Evolutionary conservation across 495 filamentous ascomycete genomes (phyloP).

Genomic region (Neurospora sp.): DNA sequence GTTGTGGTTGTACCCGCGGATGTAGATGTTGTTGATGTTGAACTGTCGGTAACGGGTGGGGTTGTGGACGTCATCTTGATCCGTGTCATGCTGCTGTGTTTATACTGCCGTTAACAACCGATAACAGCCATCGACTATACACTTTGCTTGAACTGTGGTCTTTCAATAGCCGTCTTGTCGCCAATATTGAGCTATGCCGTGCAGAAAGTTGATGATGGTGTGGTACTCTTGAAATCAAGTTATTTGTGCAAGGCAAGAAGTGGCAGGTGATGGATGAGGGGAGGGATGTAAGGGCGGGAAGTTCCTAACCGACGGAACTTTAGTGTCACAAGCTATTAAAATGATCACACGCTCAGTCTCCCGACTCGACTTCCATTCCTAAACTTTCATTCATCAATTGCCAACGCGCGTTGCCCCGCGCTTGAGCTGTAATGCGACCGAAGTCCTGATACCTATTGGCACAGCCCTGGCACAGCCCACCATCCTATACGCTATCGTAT

Average conservation of each 20-base stretch:
- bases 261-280: neutral
- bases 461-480: neutral
- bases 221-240: neutral
- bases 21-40: neutral
- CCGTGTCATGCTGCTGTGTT: neutral
- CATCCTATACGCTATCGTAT: neutral
- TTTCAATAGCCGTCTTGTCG: neutral
- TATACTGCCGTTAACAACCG: neutral
- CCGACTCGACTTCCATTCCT: neutral
- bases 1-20: neutral
- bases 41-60: neutral
- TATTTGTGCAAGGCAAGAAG: neutral
- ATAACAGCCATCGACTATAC: neutral
- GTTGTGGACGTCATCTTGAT: neutral
- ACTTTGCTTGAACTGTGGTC: neutral
- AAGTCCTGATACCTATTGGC: neutral
- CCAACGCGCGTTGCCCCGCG: neutral
- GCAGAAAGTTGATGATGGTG: neutral
- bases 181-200: neutral
- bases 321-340: neutral
- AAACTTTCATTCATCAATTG: neutral
- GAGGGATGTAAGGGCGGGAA: neutral
- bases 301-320: neutral
- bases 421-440: neutral
- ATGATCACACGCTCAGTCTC: neutral